phyloP scores from a whole-genome alignment of 139 green algal species.

The Raphidocelis subcapitata region DNA sequence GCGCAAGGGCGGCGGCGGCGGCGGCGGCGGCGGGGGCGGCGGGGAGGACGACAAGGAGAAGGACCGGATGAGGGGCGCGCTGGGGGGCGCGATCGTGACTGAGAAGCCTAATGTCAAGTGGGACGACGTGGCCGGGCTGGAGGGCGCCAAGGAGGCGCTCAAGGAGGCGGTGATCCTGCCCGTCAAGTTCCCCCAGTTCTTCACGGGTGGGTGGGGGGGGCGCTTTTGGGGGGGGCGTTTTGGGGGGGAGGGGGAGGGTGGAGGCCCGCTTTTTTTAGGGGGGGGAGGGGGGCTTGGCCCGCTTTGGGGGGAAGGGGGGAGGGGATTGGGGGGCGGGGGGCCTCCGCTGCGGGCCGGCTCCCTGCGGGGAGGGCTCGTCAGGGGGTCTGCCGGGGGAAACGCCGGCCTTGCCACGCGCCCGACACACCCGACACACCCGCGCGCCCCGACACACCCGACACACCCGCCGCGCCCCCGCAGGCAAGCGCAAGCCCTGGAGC shows the following conservation, averaged over 20 bases:
- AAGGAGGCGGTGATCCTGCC: constrained; percentile 99
- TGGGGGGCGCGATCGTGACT: constrained; percentile 69
- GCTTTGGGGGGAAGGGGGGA: no score
- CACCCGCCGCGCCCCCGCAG: constrained; percentile 30
- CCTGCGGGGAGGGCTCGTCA: constrained; percentile 2
- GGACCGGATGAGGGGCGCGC: constrained; percentile 75
- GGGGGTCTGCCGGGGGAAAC: no score
- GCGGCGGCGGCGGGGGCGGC: constrained; percentile 25
- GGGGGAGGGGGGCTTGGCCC: no score
- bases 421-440: no score
- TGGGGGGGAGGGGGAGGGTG: no score
- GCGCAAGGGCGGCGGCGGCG: constrained; percentile 40
- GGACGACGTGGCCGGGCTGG: constrained; percentile 97
- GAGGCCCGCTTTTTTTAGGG: no score
- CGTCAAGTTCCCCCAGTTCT: constrained; percentile 99
- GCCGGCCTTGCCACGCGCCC: neutral
- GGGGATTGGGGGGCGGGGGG: no score
- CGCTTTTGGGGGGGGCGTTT: no score
- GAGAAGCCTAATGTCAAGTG: constrained; percentile 68
- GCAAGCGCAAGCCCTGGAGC: constrained; percentile 97
- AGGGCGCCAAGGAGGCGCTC: constrained; percentile 95
- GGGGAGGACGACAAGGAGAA: constrained; percentile 67
- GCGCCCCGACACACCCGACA: no score
- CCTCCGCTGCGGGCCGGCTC: no score
- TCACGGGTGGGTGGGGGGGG: constrained; percentile 90